Evolutionary conservation across 2,329 filamentous ascomycete species (phyloP).

Genomic region (Trematosphaeria pertusa): DNA sequence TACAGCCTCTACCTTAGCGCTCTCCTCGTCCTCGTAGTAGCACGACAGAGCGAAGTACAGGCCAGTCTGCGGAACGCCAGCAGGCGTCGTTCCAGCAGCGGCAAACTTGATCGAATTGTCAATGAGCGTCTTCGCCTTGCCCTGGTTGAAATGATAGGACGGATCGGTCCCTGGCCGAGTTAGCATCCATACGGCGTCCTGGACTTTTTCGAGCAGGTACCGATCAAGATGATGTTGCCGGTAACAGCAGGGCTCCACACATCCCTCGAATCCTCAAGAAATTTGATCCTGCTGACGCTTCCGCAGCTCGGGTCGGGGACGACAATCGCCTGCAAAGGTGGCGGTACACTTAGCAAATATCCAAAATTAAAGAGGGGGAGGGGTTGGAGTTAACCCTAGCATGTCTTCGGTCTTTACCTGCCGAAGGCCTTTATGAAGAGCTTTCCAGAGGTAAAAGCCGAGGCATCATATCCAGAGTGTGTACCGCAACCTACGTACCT

Average conservation of each 20-base stretch:
- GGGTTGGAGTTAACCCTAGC: no score
- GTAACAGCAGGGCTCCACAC: conserved; percentile 22
- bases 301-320: conserved; percentile 50
- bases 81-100: conserved; percentile 17
- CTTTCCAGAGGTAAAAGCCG: no score
- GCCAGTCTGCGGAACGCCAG: conserved; percentile 19
- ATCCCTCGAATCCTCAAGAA: conserved; percentile 49
- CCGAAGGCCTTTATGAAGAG: no score
- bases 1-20: conserved; percentile 17
- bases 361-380: no score
- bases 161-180: conserved; percentile 20
- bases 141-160: conserved; percentile 15
- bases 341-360: no score
- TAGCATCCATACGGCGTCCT: not conserved
- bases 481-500: no score
- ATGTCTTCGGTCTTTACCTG: no score
- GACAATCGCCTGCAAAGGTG: no score
- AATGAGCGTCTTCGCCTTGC: conserved; percentile 21
- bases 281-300: conserved; percentile 38
- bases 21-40: conserved; percentile 18
- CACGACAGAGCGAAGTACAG: conserved; percentile 25
- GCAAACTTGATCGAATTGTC: conserved; percentile 25
- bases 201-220: conserved; percentile 10
- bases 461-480: no score
- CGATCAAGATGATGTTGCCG: conserved; percentile 25